Conservation (phyloP, 2,329 filamentous ascomycete species). For the Arthrobotrys pseudoclavata region DNA sequence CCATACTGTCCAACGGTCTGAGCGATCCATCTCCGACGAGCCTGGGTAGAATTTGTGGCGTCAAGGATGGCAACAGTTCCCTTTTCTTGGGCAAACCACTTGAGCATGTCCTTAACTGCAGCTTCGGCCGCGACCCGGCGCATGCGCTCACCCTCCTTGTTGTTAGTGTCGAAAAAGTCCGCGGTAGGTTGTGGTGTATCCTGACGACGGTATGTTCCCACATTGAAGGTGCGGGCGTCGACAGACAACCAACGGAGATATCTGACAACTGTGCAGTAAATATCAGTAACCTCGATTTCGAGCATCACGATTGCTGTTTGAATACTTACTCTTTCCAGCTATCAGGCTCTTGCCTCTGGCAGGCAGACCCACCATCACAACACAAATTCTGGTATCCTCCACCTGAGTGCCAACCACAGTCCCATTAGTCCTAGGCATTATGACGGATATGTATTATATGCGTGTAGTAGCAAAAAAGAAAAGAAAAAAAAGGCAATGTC, state of each 20-base stretch:
- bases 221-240: slow-evolving; percentile 94
- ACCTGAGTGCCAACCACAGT: slow-evolving; percentile 58
- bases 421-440: slow-evolving; percentile 60
- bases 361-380: slow-evolving; percentile 98
- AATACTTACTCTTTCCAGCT: slow-evolving; percentile 87
- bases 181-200: slow-evolving; percentile 90
- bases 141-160: slow-evolving; percentile 89
- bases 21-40: slow-evolving; percentile 89
- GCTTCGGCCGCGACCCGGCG: slow-evolving; percentile 90
- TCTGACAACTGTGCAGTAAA: slow-evolving; percentile 76
- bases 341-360: slow-evolving; percentile 97
- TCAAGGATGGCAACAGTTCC: slow-evolving; percentile 94
- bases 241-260: slow-evolving; percentile 98
- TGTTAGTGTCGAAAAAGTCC: slow-evolving; percentile 94
- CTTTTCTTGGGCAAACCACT: slow-evolving; percentile 83
- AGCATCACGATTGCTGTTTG: background rate
- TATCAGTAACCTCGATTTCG: slow-evolving; percentile 12
- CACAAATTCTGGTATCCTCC: slow-evolving; percentile 71
- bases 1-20: slow-evolving; percentile 80
- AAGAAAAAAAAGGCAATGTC: slow-evolving; percentile 15
- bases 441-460: slow-evolving; percentile 30
- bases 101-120: slow-evolving; percentile 91
- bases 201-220: slow-evolving; percentile 92
- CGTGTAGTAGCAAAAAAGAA: background rate
- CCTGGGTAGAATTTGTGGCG: slow-evolving; percentile 95